A percentile compares a stretch with the other conserved stretches of the same genome.
These are phyloP conservation scores for Geosmithia flava DNA, from an alignment of 2,329 filamentous ascomycete genomes.

Conservation along the genomic window DNA sequence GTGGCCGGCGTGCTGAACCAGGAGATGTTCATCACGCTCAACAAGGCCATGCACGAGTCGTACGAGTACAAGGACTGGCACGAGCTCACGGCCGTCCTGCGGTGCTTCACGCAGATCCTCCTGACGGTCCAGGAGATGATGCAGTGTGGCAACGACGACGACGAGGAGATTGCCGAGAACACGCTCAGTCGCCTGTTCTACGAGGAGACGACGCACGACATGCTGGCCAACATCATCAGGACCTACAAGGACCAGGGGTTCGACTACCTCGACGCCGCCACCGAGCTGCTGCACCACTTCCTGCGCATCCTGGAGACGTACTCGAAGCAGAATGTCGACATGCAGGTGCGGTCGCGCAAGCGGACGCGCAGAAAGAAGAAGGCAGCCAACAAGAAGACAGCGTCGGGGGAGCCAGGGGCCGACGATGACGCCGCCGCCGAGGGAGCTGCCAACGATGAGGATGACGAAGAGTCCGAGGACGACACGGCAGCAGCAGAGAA, in stretches of 20 bases:
- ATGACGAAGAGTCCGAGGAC: constrained; percentile 45
- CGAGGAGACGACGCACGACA: constrained; percentile 87
- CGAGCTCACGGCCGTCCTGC: constrained; percentile 77
- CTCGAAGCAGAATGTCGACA: constrained; percentile 85
- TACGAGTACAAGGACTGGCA: constrained; percentile 79
- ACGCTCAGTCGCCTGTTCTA: constrained; percentile 97
- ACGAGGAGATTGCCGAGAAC: constrained; percentile 96
- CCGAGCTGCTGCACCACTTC: constrained; percentile 85
- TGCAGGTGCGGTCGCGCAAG: constrained; percentile 79
- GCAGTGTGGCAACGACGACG: constrained; percentile 73
- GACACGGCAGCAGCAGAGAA: constrained; percentile 60
- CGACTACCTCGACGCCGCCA: constrained; percentile 83
- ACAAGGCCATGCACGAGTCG: constrained; percentile 66
- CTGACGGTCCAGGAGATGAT: constrained; percentile 90
- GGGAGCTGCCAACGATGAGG: constrained; percentile 17
- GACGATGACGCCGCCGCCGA: constrained; percentile 24
- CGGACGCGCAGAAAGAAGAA: constrained; percentile 63
- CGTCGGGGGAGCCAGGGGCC: constrained; percentile 30
- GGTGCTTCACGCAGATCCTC: constrained; percentile 89
- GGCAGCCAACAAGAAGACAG: constrained; percentile 28
- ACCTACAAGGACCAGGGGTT: constrained; percentile 93
- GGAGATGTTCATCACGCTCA: constrained; percentile 85
- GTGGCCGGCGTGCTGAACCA: constrained; percentile 87
- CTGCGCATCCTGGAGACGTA: constrained; percentile 85
- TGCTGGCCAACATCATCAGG: constrained; percentile 65